A percentile compares a stretch with the other conserved stretches of the same genome.
These are phyloP conservation scores for Termitomyces sp. DNA, from an alignment of 768 basidiomycete species.

Conservation along the genomic window DNA sequence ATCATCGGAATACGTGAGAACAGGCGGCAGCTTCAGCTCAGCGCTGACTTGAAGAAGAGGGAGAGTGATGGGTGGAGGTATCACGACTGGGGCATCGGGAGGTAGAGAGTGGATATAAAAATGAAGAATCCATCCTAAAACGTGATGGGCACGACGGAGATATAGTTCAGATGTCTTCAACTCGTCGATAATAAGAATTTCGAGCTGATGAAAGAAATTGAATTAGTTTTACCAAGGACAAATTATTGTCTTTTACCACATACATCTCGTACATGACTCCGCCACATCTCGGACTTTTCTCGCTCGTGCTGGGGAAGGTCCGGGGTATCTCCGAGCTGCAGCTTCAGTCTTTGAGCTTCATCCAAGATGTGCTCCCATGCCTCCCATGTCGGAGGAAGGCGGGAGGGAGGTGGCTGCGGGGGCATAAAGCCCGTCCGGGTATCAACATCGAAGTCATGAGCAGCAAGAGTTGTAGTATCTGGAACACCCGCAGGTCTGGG, in stretches of 20 bases:
- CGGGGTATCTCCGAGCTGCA: constrained; percentile 63
- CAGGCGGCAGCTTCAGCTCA: constrained; percentile 78
- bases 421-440: constrained; percentile 91
- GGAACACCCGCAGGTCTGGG: constrained; percentile 14
- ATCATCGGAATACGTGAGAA: constrained; percentile 90
- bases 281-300: constrained; percentile 49
- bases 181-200: constrained; percentile 43
- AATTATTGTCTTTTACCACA: constrained; percentile 14
- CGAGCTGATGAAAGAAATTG: constrained; percentile 37
- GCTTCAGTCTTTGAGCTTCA: constrained; percentile 39
- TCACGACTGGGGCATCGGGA: constrained; percentile 45
- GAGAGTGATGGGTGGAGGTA: constrained; percentile 73
- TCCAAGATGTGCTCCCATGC: constrained; percentile 69
- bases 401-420: constrained; percentile 61
- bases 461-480: constrained; percentile 34
- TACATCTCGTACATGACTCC: constrained; percentile 48
- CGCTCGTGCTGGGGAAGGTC: constrained; percentile 38
- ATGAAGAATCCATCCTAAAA: constrained; percentile 74
- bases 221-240: neutral
- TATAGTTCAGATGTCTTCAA: constrained; percentile 50
- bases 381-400: constrained; percentile 63
- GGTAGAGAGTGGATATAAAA: constrained; percentile 76
- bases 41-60: constrained; percentile 74
- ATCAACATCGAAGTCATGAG: constrained; percentile 91
- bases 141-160: constrained; percentile 74